Evolutionary conservation across 139 green algal genomes (phyloP).

Genomic region (Auxenochlorella pyrenoidosa): DNA sequence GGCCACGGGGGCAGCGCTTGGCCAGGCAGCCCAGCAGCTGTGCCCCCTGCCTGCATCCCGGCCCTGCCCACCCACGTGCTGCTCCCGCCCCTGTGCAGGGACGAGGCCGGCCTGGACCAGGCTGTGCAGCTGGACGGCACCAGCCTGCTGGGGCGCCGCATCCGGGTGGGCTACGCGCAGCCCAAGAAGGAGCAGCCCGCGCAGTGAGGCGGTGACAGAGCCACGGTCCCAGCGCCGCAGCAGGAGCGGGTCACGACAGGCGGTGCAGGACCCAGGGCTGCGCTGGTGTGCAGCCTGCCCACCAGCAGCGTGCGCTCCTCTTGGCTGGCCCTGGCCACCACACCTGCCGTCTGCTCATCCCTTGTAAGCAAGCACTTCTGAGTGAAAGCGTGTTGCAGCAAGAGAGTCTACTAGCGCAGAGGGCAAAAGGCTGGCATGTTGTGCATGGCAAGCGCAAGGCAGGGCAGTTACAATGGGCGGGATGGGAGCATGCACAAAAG

Average conservation of each 20-base stretch:
- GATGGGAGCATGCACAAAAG: no score
- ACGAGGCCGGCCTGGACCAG: slow-evolving; percentile 44
- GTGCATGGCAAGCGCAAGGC: no score
- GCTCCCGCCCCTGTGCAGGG: neutral
- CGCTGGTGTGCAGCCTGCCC: neutral
- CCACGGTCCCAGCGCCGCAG: no score
- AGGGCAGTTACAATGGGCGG: no score
- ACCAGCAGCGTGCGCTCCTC: neutral
- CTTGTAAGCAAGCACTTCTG: neutral
- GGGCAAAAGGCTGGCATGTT: neutral
- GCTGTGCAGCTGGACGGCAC: slow-evolving; percentile 72
- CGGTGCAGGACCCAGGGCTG: neutral
- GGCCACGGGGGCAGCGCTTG: no score
- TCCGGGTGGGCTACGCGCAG: slow-evolving; percentile 83
- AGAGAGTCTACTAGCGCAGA: neutral
- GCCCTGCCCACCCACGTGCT: neutral
- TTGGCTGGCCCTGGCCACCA: neutral
- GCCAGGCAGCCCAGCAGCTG: neutral
- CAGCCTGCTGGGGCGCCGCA: slow-evolving; percentile 62
- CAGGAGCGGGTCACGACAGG: neutral
- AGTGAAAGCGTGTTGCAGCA: neutral
- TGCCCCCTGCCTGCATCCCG: no score
- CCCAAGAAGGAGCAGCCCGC: slow-evolving; percentile 51
- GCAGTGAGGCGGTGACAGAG: neutral
- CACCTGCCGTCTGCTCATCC: no score